These are phyloP conservation scores for Beauveria pseudobassiana DNA, from an alignment of 2,329 filamentous ascomycete genomes.

Conservation along the genomic window DNA sequence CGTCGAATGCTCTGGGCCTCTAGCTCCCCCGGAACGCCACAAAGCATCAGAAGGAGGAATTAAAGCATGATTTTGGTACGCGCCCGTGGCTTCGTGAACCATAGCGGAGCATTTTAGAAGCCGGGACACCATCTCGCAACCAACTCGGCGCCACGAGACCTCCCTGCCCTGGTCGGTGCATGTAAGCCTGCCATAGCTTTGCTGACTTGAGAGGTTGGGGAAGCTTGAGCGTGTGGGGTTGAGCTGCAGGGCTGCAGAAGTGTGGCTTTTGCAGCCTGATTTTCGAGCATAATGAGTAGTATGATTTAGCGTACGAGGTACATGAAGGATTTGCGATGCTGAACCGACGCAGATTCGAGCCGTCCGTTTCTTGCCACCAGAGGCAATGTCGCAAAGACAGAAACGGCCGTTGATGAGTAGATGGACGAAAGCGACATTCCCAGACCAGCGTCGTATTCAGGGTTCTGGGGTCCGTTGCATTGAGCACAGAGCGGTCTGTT, in stretches of 20 bases:
- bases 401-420: neutral
- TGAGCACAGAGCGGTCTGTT: neutral
- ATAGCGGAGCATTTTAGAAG: neutral
- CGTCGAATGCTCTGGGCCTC: neutral
- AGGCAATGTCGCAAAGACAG: neutral
- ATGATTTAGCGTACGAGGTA: neutral
- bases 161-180: neutral
- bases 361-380: neutral
- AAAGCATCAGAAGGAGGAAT: neutral
- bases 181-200: neutral
- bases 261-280: conserved; percentile 1
- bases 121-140: neutral
- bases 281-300: neutral
- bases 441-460: neutral
- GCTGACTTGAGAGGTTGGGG: too few relatives aligned
- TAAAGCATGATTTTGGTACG: neutral
- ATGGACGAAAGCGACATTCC: neutral
- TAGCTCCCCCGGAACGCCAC: neutral
- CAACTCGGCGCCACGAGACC: neutral
- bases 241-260: neutral
- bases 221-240: too few relatives aligned
- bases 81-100: neutral
- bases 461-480: conserved; percentile 5
- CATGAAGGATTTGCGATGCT: neutral
- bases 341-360: neutral